Conservation (phyloP, 139 green algal species). For the Picochlorum costavermella region DNA sequence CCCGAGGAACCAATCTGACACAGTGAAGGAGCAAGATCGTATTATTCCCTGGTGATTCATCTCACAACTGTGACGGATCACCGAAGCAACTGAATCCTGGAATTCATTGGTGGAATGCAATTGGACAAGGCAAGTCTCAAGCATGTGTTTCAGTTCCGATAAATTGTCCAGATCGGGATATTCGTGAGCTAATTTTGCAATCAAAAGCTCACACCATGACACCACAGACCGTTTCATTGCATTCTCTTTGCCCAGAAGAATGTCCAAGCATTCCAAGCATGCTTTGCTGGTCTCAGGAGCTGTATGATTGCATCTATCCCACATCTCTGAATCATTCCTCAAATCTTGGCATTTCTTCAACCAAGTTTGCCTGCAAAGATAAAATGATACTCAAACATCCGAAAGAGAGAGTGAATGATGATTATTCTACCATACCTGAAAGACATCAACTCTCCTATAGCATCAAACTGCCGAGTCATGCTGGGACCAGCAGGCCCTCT, state of each 20-base stretch:
- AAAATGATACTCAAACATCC: background rate
- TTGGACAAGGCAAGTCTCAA: constrained; percentile 11
- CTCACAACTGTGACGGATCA: constrained; percentile 22
- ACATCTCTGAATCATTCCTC: constrained; percentile 19
- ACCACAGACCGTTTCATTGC: constrained; percentile 5
- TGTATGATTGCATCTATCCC: constrained; percentile 10
- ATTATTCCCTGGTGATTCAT: constrained; percentile 29
- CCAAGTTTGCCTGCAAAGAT: constrained; percentile 26
- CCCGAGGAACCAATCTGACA: constrained; percentile 54
- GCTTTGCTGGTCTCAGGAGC: constrained; percentile 4
- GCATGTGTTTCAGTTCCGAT: constrained; percentile 35
- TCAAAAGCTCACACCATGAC: constrained; percentile 55
- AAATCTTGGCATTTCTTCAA: constrained; percentile 27
- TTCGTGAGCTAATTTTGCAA: constrained; percentile 42
- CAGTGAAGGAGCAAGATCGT: constrained; percentile 15
- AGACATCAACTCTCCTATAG: background rate
- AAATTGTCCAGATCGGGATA: constrained; percentile 26
- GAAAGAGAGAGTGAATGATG: background rate
- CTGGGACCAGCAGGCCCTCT: constrained; percentile 1
- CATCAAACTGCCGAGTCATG: constrained; percentile 12
- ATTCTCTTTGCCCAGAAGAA: constrained; percentile 39
- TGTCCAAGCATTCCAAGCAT: constrained; percentile 21
- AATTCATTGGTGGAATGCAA: constrained; percentile 4
- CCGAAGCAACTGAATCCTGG: constrained; percentile 17
- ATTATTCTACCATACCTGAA: background rate